Evolutionary conservation across 2,329 filamentous ascomycete species (phyloP).

Genomic region (Zasmidium citrigriseum): DNA sequence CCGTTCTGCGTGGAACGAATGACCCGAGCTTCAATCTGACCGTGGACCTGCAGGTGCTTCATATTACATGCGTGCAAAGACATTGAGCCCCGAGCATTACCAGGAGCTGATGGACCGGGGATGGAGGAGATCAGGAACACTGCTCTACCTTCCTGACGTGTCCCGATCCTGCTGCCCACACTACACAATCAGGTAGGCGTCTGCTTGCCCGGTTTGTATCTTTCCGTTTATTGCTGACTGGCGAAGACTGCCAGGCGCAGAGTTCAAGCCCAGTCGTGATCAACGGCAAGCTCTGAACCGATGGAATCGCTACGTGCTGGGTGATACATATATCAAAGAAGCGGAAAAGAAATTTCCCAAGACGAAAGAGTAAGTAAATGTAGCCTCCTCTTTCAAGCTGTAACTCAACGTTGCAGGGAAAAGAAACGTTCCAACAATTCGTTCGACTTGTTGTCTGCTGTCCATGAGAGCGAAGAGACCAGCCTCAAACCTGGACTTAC

Average conservation of each 20-base stretch:
- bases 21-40: background rate
- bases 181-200: constrained; percentile 67
- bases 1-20: background rate
- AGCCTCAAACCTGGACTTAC: constrained; percentile 50
- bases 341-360: constrained; percentile 65
- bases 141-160: constrained; percentile 79
- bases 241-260: constrained; percentile 60
- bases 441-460: constrained; percentile 66
- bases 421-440: constrained; percentile 64
- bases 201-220: background rate
- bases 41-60: constrained; percentile 60
- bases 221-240: constrained; percentile 8
- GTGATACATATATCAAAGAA: constrained; percentile 66
- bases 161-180: constrained; percentile 85
- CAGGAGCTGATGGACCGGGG: constrained; percentile 71
- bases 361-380: constrained; percentile 59
- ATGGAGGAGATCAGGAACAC: constrained; percentile 67
- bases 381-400: background rate
- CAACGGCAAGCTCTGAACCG: constrained; percentile 75
- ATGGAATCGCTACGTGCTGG: constrained; percentile 72
- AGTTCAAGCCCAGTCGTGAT: constrained; percentile 67
- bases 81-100: constrained; percentile 67
- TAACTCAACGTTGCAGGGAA: constrained; percentile 41
- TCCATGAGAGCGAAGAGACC: constrained; percentile 68
- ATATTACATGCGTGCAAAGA: constrained; percentile 67